Evolutionary conservation across 2,329 filamentous ascomycete genomes (phyloP), one percentile per base, ranked within the genome.

Genomic region (Colletotrichum abscissum): DNA sequence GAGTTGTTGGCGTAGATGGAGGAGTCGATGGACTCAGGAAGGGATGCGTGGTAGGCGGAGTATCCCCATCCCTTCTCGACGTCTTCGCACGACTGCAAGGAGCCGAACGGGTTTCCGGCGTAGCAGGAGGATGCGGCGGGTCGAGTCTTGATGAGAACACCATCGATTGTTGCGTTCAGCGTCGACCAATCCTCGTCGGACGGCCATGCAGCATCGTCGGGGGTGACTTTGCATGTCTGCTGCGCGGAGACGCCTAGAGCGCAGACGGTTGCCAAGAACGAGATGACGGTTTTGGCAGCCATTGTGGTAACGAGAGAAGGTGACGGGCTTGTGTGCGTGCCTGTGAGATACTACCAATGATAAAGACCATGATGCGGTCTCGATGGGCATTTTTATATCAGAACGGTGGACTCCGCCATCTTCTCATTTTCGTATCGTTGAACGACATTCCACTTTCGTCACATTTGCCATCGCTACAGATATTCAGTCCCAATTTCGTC

Each of bases 81-180:
- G 6, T 68, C 57, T 1, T 72, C 69, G 49, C 69, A 72, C 5
- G 69, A 26, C 35, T 58, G 24, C 4, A 64, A 38, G 1, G 57
- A 68, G 24, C 22, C 26, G 14, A 72, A 72, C 1, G 69, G 64
- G 22, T 72, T 72, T 14, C 81, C 79, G n/a, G 70, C 30, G 73
- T 89, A 87, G 75, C 88, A 90, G 0, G 83, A 80, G 0, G 82
- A 75, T 1, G 82, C 88, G 2, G 88, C 76, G 0, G 88, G 88
- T 1, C 83, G 76, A 0, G 84, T 87, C 5, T 81, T 80, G 28
- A 89, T 79, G 35, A 89, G 79, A 22, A 78, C 78, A 1, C 87
- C 87, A 11, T 78, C 78, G 7, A 89, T 76, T 5, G 86, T 83
- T 19, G 77, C 56, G 71, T 89, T 89, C 69, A 89, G 82, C 1